These are phyloP conservation scores for Cystofilobasidium bisporidii DNA, from an alignment of 768 basidiomycete genomes.

Conservation along the genomic window DNA sequence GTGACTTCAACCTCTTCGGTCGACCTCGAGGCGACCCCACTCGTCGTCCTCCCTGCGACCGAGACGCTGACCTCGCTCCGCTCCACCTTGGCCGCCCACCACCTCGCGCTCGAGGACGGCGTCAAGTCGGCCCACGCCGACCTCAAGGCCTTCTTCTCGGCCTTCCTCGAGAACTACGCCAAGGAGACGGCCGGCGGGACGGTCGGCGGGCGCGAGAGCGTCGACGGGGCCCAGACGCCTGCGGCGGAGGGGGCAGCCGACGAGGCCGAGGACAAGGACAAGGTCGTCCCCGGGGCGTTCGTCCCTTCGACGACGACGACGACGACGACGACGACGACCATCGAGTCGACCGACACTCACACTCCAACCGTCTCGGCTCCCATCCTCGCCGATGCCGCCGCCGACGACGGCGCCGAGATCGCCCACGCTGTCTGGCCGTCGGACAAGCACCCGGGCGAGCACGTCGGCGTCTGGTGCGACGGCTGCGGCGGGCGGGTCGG, in stretches of 20 bases:
- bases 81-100: neutral
- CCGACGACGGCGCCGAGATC: neutral
- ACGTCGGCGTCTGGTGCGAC: constrained; percentile 34
- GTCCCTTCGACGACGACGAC: no score
- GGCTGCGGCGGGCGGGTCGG: constrained; percentile 33
- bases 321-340: no score
- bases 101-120: neutral
- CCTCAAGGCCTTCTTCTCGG: constrained; percentile 44
- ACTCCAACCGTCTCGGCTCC: neutral
- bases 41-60: neutral
- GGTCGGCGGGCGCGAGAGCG: constrained; percentile 37
- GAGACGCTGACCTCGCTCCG: neutral
- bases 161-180: constrained; percentile 53
- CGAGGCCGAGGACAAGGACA: neutral
- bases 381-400: constrained; percentile 5
- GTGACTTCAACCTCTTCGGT: no score
- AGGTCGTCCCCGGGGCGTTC: no score
- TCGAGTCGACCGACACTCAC: no score
- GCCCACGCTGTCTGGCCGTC: constrained; percentile 18
- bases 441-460: constrained; percentile 27
- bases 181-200: constrained; percentile 41
- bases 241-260: neutral
- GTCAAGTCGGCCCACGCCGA: constrained; percentile 8
- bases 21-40: neutral
- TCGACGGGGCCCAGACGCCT: neutral